These are phyloP conservation scores for Ganoderma boninense DNA, from an alignment of 1,284 basidiomycete genomes.

Conservation along the genomic window DNA sequence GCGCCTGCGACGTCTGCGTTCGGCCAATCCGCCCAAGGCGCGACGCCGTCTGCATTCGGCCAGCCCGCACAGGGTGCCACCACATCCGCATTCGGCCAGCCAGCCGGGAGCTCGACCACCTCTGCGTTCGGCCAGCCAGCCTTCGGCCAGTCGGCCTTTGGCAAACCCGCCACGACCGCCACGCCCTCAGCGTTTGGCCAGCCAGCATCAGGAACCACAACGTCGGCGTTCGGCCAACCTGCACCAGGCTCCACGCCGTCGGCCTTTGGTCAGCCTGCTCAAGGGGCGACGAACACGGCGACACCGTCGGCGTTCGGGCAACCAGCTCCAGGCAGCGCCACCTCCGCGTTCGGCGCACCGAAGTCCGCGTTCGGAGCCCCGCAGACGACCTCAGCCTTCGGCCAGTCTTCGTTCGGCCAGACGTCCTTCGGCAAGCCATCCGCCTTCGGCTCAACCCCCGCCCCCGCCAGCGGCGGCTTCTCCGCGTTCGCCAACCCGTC, in stretches of 20 bases:
- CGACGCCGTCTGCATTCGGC: conserved; percentile 40
- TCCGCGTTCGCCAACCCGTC: conserved; percentile 35
- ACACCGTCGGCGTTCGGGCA: conserved; percentile 43
- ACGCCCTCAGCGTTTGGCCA: conserved; percentile 42
- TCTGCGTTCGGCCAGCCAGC: conserved; percentile 44
- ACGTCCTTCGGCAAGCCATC: conserved; percentile 43
- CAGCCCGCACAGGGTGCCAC: conserved; percentile 29
- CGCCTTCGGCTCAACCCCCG: conserved; percentile 40
- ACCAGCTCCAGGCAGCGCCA: conserved; percentile 27
- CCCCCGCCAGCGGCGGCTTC: conserved; percentile 35
- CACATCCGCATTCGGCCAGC: conserved; percentile 34
- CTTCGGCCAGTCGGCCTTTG: conserved; percentile 31
- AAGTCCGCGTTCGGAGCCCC: conserved; percentile 42
- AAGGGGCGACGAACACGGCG: conserved; percentile 19
- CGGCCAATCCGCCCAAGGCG: conserved; percentile 20
- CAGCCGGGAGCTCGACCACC: conserved; percentile 24
- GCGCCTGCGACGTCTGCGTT: conserved; percentile 30
- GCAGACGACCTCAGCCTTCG: conserved; percentile 40
- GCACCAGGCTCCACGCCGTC: conserved; percentile 30
- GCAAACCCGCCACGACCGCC: conserved; percentile 31
- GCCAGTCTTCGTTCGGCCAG: conserved; percentile 38
- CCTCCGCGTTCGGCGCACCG: conserved; percentile 2
- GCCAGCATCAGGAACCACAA: conserved; percentile 40
- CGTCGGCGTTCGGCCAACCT: conserved; percentile 46
- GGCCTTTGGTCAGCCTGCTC: conserved; percentile 44